phyloP scores from a whole-genome alignment of 306 rosid genomes.

The Ziziphus jujuba region DNA sequence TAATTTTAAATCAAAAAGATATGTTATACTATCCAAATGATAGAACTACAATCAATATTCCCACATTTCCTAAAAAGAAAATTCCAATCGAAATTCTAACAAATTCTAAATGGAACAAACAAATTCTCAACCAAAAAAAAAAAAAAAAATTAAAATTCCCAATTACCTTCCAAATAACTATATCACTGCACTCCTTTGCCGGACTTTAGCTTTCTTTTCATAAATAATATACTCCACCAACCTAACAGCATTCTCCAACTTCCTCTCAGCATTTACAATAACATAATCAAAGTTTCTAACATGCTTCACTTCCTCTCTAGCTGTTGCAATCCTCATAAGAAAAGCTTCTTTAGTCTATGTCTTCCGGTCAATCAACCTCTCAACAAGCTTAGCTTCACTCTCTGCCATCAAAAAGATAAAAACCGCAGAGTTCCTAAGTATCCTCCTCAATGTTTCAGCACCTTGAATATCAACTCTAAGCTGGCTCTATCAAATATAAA shows the following conservation, averaged over 20 bases:
- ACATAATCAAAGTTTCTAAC: constrained; percentile 74
- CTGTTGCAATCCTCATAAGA: constrained; percentile 76
- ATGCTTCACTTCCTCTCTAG: constrained; percentile 88
- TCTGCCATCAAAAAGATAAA: constrained; percentile 76
- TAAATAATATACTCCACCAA: constrained; percentile 67
- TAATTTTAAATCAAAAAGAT: too few relatives aligned
- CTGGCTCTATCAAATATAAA: too few relatives aligned
- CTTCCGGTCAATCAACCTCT: constrained; percentile 74
- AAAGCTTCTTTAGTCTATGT: constrained; percentile 75
- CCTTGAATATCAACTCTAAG: constrained; percentile 86
- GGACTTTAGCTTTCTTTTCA: constrained; percentile 90
- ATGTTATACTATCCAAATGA: too few relatives aligned
- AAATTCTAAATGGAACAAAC: too few relatives aligned
- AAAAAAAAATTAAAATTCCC: too few relatives aligned
- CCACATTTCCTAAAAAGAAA: too few relatives aligned
- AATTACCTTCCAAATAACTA: too few relatives aligned
- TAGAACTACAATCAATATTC: too few relatives aligned
- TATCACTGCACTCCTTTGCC: too few relatives aligned
- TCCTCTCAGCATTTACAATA: constrained; percentile 79
- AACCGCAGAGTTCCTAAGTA: constrained; percentile 71
- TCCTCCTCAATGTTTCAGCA: too few relatives aligned
- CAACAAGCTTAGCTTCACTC: constrained; percentile 77
- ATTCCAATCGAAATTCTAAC: too few relatives aligned
- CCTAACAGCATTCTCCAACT: constrained; percentile 73
- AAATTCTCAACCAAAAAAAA: too few relatives aligned